A percentile compares a stretch with the other conserved stretches of the same genome.
These are phyloP conservation scores for Shiraia bambusicola DNA, from an alignment of 2,329 filamentous ascomycete species.

Conservation along the genomic window DNA sequence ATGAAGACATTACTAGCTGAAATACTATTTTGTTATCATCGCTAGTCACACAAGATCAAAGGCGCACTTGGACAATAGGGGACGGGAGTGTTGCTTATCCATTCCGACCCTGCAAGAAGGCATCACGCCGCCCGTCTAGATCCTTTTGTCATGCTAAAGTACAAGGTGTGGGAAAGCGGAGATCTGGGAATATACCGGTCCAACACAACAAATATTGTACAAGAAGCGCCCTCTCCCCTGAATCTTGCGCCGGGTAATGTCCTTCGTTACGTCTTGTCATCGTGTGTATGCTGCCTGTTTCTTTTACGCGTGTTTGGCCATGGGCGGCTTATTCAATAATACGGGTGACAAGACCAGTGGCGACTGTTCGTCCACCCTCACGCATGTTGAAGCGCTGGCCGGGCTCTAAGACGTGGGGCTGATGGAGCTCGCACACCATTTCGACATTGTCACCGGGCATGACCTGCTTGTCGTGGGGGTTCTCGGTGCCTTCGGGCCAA, in stretches of 20 bases:
- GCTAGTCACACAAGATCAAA: neutral
- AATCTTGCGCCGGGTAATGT: slow-evolving; percentile 9
- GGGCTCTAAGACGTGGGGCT: slow-evolving; percentile 82
- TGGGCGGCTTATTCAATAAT: slow-evolving; percentile 34
- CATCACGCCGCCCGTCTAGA: slow-evolving; percentile 25
- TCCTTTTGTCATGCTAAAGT: slow-evolving; percentile 30
- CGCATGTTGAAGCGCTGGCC: slow-evolving; percentile 98
- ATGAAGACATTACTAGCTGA: neutral
- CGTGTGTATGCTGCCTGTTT: slow-evolving; percentile 1
- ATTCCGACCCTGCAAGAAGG: slow-evolving; percentile 15
- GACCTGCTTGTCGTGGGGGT: slow-evolving; percentile 74
- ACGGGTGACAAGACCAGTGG: slow-evolving; percentile 44
- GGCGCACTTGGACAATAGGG: neutral
- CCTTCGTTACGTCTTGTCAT: slow-evolving; percentile 4
- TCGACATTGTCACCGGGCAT: slow-evolving; percentile 99
- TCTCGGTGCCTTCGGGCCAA: slow-evolving; percentile 83
- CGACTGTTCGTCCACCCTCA: slow-evolving; percentile 75
- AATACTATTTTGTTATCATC: too few relatives aligned
- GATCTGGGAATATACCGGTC: slow-evolving; percentile 20
- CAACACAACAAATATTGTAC: slow-evolving; percentile 27
- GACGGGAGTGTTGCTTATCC: neutral
- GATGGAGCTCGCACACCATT: slow-evolving; percentile 85
- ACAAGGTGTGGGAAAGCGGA: slow-evolving; percentile 31
- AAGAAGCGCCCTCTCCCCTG: slow-evolving; percentile 15
- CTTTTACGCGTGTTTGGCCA: neutral